phyloP scores from a whole-genome alignment of 176 grass and related monocot species.

The maize (Zea mays) region DNA sequence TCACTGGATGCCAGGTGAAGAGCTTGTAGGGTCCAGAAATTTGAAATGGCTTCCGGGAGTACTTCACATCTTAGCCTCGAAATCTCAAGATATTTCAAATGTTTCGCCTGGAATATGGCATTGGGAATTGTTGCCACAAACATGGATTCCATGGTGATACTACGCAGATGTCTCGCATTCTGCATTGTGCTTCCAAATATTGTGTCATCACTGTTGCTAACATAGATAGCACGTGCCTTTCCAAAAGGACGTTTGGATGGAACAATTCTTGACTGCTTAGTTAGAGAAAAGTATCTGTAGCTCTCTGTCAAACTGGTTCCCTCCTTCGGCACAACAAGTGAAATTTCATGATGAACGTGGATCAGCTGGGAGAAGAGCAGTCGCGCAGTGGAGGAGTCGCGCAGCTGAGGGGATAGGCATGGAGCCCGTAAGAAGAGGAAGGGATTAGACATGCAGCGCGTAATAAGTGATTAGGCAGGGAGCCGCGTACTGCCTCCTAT shows the following conservation, averaged over 20 bases:
- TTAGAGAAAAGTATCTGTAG: neutral
- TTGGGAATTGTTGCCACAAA: neutral
- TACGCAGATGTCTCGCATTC: neutral
- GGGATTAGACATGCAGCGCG: too few relatives aligned
- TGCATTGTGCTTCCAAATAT: neutral
- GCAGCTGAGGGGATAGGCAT: too few relatives aligned
- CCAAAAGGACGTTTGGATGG: neutral
- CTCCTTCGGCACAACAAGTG: neutral
- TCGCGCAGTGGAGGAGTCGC: too few relatives aligned
- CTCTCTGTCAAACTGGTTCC: neutral
- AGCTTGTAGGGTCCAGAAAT: neutral
- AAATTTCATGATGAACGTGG: too few relatives aligned
- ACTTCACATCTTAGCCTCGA: neutral
- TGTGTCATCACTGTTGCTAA: neutral
- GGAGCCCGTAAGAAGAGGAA: too few relatives aligned
- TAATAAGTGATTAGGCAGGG: too few relatives aligned
- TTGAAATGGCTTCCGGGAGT: neutral
- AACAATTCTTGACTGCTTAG: neutral
- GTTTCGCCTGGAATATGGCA: neutral
- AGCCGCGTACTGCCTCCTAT: too few relatives aligned
- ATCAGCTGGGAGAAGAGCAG: too few relatives aligned
- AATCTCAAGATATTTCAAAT: slow-evolving; percentile 1
- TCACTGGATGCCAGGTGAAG: neutral
- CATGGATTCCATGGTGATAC: neutral
- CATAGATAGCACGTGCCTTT: neutral